Evolutionary conservation across 2,329 filamentous ascomycete genomes (phyloP), one percentile per base, ranked within the genome.

Genomic region (Aciculosporium take): DNA sequence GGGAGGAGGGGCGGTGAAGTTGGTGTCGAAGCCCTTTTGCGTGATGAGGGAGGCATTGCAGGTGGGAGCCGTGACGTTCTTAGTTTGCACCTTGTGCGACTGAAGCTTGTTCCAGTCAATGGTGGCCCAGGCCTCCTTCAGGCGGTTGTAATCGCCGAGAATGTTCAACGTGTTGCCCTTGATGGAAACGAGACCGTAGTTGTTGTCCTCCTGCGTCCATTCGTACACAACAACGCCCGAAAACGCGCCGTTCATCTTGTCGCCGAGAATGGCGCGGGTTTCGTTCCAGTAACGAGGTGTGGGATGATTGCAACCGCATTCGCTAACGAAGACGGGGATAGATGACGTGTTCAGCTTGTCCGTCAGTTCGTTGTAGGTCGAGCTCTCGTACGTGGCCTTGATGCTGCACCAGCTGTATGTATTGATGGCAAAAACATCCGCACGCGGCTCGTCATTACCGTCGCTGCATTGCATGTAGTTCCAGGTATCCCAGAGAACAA

Each of bases 161-260:
- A 86, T 66, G 36, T 68, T 65, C 42, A 76, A 69, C 15, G 68
- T 72, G 51, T 79, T 72, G 44, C 58, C 61, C 51, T 72, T 72
- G 51, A 84, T 62, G 48, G 72, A 54, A 47, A 84, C 79, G 7
- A 88, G 69, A 40, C 77, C 77, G 45, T 68, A 81, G 56, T 76
- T 64, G 57, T 81, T 79, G 32, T 64, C 61, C 56, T 88, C 84
- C 60, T 87, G 71, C 1, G 76, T 78, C 60, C 75, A 89, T 61
- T 91, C 82, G 66, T 89, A 91, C 35, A 89, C 81, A 35, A 91
- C 69, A 48, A 83, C 84, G 47, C 84, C 84, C 41, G 77, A 80
- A 54, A 89, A 77, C 43, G 76, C 66, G 15, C 67, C 57, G 10
- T 63, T 79, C 81, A 89, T 87, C 48, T 84, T 52, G 30, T 68